Percentiles rank a stretch among this genome's conserved stretches.
These are phyloP conservation scores for Novymonas esmeraldas DNA, from an alignment of 208 protist genomes.

Conservation along the genomic window DNA sequence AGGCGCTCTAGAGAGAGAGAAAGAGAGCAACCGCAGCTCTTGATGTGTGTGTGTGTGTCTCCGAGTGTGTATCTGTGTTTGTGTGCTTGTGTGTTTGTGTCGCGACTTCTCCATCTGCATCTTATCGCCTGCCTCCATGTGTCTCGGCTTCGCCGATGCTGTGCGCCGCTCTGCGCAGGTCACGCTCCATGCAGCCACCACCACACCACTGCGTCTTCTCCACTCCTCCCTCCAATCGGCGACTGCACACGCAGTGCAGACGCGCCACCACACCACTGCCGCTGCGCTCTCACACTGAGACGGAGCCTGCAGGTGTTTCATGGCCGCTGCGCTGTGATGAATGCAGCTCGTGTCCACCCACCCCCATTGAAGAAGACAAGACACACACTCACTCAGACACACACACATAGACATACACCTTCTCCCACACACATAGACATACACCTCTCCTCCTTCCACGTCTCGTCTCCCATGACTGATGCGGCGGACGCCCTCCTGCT, in stretches of 20 bases:
- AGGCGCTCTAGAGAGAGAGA: slow-evolving; percentile 48
- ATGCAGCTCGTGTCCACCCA: not conserved
- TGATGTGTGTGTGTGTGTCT: not conserved
- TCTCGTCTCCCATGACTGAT: not conserved
- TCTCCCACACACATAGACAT: not conserved
- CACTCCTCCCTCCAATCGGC: too few species aligned
- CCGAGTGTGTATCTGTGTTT: not conserved
- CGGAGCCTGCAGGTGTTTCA: too few species aligned
- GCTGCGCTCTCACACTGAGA: too few species aligned
- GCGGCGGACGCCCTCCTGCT: slow-evolving; percentile 57
- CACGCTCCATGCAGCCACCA: too few species aligned
- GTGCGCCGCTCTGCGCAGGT: too few species aligned
- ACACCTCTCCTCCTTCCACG: not conserved
- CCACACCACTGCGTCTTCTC: too few species aligned
- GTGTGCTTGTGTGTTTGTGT: not conserved
- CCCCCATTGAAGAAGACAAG: not conserved
- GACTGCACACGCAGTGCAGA: too few species aligned
- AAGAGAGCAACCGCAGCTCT: not conserved
- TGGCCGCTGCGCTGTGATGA: too few species aligned
- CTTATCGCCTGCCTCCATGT: too few species aligned
- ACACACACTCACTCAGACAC: not conserved
- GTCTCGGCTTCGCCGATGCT: too few species aligned
- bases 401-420: not conserved
- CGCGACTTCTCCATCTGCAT: too few species aligned
- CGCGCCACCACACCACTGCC: too few species aligned